Evolutionary conservation across 345 rosid species (phyloP).

Genomic region (Linum usitatissimum): DNA sequence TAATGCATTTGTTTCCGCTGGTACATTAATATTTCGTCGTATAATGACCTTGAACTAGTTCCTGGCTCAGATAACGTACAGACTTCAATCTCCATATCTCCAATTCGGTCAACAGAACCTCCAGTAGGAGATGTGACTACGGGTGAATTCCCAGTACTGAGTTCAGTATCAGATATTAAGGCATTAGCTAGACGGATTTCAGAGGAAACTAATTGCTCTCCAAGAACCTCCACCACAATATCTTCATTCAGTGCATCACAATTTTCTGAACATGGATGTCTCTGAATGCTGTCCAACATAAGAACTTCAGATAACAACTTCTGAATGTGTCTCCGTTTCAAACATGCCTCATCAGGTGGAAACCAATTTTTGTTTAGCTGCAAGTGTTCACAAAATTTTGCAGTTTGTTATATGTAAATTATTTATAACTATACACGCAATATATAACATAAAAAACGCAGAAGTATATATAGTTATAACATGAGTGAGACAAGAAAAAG

Average conservation of each 20-base stretch:
- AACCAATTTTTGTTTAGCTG: conserved; percentile 90
- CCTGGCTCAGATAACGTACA: background rate
- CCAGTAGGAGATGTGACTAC: background rate
- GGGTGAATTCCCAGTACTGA: background rate
- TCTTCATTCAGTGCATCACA: background rate
- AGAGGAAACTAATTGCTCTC: background rate
- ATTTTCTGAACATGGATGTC: background rate
- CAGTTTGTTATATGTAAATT: conserved; percentile 1
- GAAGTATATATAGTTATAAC: background rate
- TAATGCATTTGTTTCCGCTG: background rate
- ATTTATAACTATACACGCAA: no score
- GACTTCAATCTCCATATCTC: background rate
- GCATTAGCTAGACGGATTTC: no score
- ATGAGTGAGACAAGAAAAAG: background rate
- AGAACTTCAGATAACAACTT: conserved; percentile 63
- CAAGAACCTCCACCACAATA: background rate
- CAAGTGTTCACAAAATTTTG: conserved; percentile 2
- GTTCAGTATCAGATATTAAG: background rate
- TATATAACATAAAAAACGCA: background rate
- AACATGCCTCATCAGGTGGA: conserved; percentile 76
- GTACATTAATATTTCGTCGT: background rate
- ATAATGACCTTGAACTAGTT: background rate
- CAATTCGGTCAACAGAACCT: background rate
- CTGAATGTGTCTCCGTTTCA: conserved; percentile 80
- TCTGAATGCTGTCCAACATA: background rate